These are phyloP conservation scores for Apophysomyces elegans DNA, from an alignment of 371 early-diverging fungal species.

Conservation along the genomic window DNA sequence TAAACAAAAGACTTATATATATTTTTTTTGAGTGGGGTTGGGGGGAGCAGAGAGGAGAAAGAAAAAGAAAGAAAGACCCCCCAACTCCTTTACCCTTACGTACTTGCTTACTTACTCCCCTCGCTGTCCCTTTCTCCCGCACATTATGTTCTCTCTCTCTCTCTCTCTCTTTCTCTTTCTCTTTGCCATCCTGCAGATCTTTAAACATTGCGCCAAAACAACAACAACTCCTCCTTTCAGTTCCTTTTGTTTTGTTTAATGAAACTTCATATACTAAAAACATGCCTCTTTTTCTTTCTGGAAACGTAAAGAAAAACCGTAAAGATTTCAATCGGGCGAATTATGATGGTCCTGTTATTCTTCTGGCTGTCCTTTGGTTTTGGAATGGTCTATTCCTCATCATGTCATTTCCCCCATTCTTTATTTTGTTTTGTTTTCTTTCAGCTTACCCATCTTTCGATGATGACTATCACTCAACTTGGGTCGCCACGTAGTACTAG, in stretches of 20 bases:
- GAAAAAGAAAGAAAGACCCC: neutral
- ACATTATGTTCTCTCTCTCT: no score
- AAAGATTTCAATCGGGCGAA: no score
- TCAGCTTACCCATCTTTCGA: neutral
- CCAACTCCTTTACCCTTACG: neutral
- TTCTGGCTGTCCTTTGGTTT: neutral
- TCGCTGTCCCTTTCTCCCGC: no score
- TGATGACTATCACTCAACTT: neutral
- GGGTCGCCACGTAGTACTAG: neutral
- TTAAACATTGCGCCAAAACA: no score
- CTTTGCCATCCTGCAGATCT: no score
- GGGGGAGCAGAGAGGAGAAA: neutral
- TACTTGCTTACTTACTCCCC: no score
- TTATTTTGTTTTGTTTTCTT: neutral
- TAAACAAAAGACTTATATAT: neutral
- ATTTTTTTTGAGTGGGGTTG: constrained; percentile 7
- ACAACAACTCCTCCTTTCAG: no score
- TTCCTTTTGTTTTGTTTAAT: neutral
- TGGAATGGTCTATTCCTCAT: no score
- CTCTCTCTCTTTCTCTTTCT: no score
- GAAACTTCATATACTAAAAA: neutral
- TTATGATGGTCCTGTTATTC: neutral
- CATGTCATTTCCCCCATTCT: neutral
- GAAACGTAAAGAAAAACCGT: neutral
- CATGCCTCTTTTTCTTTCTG: neutral